Conservation (phyloP, 2,329 filamentous ascomycete genomes). For the Nothophaeocryptopus gaeumannii region DNA sequence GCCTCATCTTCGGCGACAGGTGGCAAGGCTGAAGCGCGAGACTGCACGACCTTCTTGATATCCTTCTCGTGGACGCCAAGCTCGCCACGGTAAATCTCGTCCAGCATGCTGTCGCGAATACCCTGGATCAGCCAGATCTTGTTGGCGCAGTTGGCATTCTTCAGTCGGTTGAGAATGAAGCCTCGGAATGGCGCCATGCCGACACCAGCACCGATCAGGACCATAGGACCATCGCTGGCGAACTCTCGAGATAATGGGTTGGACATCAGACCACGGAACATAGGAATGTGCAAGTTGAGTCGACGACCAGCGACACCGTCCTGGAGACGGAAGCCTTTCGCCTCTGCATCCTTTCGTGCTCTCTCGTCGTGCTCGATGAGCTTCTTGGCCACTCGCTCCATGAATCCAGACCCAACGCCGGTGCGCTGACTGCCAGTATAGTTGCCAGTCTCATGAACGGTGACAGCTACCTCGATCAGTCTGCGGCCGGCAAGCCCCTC, state of each 20-base stretch:
- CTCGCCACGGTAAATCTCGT: slow-evolving; percentile 95
- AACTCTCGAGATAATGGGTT: slow-evolving; percentile 93
- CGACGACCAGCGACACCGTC: slow-evolving; percentile 31
- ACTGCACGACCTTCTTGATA: slow-evolving; percentile 52
- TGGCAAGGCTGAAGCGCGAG: slow-evolving; percentile 34
- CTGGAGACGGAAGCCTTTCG: slow-evolving; percentile 44
- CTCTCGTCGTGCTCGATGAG: slow-evolving; percentile 66
- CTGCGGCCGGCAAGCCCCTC: slow-evolving; percentile 70
- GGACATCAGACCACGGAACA: slow-evolving; percentile 98
- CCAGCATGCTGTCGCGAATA: slow-evolving; percentile 86
- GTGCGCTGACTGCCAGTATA: slow-evolving; percentile 68
- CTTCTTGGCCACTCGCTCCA: slow-evolving; percentile 76
- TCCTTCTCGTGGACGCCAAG: slow-evolving; percentile 81
- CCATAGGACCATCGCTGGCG: slow-evolving; percentile 91
- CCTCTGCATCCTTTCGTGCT: slow-evolving; percentile 47
- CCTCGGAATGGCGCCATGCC: slow-evolving; percentile 96
- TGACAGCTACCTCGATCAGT: slow-evolving; percentile 93
- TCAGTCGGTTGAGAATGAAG: slow-evolving; percentile 89
- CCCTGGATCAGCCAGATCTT: slow-evolving; percentile 97
- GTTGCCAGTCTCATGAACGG: slow-evolving; percentile 80
- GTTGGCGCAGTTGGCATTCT: slow-evolving; percentile 93
- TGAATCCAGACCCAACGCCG: slow-evolving; percentile 87
- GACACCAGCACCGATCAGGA: slow-evolving; percentile 92
- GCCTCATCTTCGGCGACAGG: slow-evolving; percentile 29
- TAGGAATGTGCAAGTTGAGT: slow-evolving; percentile 74